These are phyloP conservation scores for Neurospora sp. DNA, from an alignment of 495 filamentous ascomycete genomes.

Conservation along the genomic window DNA sequence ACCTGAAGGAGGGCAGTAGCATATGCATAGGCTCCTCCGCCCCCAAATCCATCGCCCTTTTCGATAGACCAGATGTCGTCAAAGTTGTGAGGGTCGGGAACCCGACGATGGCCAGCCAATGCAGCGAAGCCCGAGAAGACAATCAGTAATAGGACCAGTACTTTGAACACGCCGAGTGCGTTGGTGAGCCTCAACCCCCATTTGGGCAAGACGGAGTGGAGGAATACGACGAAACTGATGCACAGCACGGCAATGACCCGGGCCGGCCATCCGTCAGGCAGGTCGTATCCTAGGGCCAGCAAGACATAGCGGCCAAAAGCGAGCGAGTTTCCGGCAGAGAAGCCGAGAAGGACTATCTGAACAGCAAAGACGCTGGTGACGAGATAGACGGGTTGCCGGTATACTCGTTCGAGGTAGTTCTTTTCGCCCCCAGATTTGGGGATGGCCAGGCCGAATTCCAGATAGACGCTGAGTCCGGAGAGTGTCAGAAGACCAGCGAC, in stretches of 20 bases:
- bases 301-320: conserved; percentile 60
- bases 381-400: conserved; percentile 49
- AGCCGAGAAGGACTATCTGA: conserved; percentile 45
- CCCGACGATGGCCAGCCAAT: conserved; percentile 21
- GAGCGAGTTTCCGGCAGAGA: conserved; percentile 51
- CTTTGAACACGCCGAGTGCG: conserved; percentile 54
- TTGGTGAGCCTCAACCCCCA: conserved; percentile 56
- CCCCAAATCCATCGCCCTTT: conserved; percentile 33
- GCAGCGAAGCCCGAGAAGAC: conserved; percentile 48
- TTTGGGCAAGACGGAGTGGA: conserved; percentile 48
- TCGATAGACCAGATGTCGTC: conserved; percentile 26
- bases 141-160: conserved; percentile 52
- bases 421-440: conserved; percentile 45
- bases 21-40: conserved; percentile 27
- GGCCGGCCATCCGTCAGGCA: conserved; percentile 48
- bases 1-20: conserved; percentile 40
- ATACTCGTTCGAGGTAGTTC: conserved; percentile 56
- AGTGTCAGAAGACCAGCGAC: conserved; percentile 16
- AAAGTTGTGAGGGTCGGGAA: conserved; percentile 22
- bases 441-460: conserved; percentile 43
- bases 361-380: conserved; percentile 50
- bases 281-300: conserved; percentile 44
- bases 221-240: conserved; percentile 43
- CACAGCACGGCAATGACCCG: conserved; percentile 48
- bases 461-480: conserved; percentile 17